Evolutionary conservation across 805 yeast genomes (phyloP).

Genomic region (Pichia cephalocereana): DNA sequence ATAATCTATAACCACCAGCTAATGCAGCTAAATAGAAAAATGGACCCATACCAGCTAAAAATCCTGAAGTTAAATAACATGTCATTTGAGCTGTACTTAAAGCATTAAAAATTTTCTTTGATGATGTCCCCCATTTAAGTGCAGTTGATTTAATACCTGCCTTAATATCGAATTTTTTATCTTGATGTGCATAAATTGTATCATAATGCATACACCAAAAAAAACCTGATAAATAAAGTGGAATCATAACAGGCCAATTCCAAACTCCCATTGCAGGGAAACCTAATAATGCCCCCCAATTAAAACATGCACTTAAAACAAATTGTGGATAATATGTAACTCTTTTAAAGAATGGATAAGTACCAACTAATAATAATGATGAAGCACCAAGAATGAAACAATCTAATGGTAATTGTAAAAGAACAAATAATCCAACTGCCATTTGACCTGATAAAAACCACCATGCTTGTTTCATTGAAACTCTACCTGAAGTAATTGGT

Average conservation of each 20-base stretch:
- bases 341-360: conserved; percentile 90
- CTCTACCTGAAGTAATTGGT: conserved; percentile 88
- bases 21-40: conserved; percentile 64
- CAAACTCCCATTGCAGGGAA: conserved; percentile 94
- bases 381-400: conserved; percentile 79
- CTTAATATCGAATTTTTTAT: conserved; percentile 72
- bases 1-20: conserved; percentile 60
- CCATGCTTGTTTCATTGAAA: conserved; percentile 59
- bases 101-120: conserved; percentile 60
- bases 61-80: conserved; percentile 58
- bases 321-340: conserved; percentile 95
- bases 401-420: conserved; percentile 64
- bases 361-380: conserved; percentile 67
- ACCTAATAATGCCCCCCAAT: conserved; percentile 92
- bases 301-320: conserved; percentile 69
- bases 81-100: conserved; percentile 62
- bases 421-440: conserved; percentile 59
- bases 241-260: conserved; percentile 65
- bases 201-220: conserved; percentile 96
- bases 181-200: conserved; percentile 96
- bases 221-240: conserved; percentile 67
- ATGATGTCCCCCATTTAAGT: conserved; percentile 78
- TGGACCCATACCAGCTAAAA: conserved; percentile 75
- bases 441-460: conserved; percentile 68
- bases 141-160: conserved; percentile 97